Evolutionary conservation across 106 monocot genomes (phyloP), one percentile per base, ranked within the genome.

Genomic region (Allium fistulosum): DNA sequence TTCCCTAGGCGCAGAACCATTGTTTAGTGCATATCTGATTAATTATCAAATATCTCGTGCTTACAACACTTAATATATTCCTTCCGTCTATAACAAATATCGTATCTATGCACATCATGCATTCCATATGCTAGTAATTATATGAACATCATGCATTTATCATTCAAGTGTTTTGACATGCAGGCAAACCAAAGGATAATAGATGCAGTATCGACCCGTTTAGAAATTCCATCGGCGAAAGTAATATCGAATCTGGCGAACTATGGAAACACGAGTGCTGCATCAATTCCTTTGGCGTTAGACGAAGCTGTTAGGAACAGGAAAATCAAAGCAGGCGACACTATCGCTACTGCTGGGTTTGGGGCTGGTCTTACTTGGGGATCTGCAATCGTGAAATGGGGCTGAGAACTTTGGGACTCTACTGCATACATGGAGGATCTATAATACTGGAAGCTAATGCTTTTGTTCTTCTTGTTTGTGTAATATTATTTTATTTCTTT

Each of bases 351-450:
- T 12, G 81, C 86, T 17, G 99, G 99, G 9, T 99, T 99, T 67
- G 92, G 92, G 48, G 99, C 92, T 16, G 99, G 99, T 14, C 75
- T 99, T 48, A 99, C 99, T 5, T 99, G 99, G 92, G 99, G 92
- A 46, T 99, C 99, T 11, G 81, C 81, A 1, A 83, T 93, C 22
- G 16, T 93, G 17, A 83, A 77, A 76, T 99, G 99, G 99, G 83
- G 82, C 67, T 99, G 75, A 85, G 26, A n/a, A 68, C 8, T 64
- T 46, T 55, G 53, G 53, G 37, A 37, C 37, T 37, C 37, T 37
- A 37, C 37, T 37, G 1, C 37, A 37, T 37, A 2, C 4, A 5
- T 37, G 37, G 37, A 37, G 37, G 37, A 37, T 37, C 37, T 37
- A 37, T 37, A 0, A 37, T 37, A 37, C 37, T 37, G 2, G 37